These are phyloP conservation scores for Kuraishia piskuri DNA, from an alignment of 805 yeast species.

Conservation along the genomic window DNA sequence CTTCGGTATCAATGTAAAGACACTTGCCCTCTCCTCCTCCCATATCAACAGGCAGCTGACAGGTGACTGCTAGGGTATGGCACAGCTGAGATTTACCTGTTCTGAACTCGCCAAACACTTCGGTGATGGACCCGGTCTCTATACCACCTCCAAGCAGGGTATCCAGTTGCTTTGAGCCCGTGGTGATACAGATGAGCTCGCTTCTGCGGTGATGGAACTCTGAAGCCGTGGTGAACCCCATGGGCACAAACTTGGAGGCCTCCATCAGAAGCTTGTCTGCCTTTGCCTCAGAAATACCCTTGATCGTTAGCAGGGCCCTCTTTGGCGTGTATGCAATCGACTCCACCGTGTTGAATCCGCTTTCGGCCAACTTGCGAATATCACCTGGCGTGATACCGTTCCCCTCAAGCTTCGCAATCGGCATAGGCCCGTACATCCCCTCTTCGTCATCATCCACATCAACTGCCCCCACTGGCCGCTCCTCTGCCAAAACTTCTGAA, in stretches of 20 bases:
- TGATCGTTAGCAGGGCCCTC: slow-evolving; percentile 64
- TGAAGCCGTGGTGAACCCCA: slow-evolving; percentile 97
- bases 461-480: slow-evolving; percentile 7
- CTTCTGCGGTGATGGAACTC: slow-evolving; percentile 87
- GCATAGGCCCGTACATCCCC: slow-evolving; percentile 47
- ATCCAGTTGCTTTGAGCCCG: slow-evolving; percentile 92
- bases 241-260: slow-evolving; percentile 80
- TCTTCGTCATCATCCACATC: slow-evolving; percentile 34
- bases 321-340: slow-evolving; percentile 91
- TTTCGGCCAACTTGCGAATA: slow-evolving; percentile 69
- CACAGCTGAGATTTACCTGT: slow-evolving; percentile 97
- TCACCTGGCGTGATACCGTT: slow-evolving; percentile 82
- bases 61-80: slow-evolving; percentile 93
- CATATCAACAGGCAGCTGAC: slow-evolving; percentile 92
- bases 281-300: slow-evolving; percentile 93
- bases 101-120: slow-evolving; percentile 93
- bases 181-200: slow-evolving; percentile 85
- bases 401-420: slow-evolving; percentile 49
- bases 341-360: slow-evolving; percentile 85
- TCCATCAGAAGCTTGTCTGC: slow-evolving; percentile 79
- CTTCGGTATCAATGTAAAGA: slow-evolving; percentile 91
- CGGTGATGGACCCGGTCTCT: slow-evolving; percentile 96
- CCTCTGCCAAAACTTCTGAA: not conserved
- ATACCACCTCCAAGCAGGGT: slow-evolving; percentile 93
- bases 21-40: slow-evolving; percentile 99